Percentiles rank a stretch among this genome's conserved stretches.
These are phyloP conservation scores for Saccharomycopsis schoenii DNA, from an alignment of 805 yeast genomes.

Conservation along the genomic window DNA sequence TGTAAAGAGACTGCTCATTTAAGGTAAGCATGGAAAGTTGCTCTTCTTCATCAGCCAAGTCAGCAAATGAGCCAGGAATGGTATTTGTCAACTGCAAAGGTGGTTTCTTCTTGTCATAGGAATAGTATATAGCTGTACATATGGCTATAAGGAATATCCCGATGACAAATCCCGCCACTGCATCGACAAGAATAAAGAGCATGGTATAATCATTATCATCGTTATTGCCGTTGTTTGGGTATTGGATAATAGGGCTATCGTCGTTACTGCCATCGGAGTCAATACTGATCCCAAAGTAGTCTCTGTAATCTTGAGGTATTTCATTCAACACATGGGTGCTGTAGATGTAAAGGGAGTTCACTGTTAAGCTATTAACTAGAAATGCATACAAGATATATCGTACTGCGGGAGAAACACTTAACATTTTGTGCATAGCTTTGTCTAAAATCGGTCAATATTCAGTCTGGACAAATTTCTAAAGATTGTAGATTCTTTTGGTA, in stretches of 20 bases:
- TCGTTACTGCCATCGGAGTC: background rate
- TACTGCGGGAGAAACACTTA: background rate
- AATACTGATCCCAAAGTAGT: background rate
- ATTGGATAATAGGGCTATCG: background rate
- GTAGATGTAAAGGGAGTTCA: background rate
- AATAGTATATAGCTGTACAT: background rate
- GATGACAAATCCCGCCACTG: slow-evolving; percentile 4
- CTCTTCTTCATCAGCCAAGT: slow-evolving; percentile 17
- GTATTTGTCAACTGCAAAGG: slow-evolving; percentile 21
- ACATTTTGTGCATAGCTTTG: background rate
- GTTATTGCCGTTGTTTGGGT: background rate
- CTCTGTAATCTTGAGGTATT: background rate
- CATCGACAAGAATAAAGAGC: slow-evolving; percentile 3
- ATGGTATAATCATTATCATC: background rate
- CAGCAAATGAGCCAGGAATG: slow-evolving; percentile 20
- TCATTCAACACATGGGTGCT: background rate
- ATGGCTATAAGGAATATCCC: background rate
- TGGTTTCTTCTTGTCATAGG: background rate
- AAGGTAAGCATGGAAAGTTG: slow-evolving; percentile 16
- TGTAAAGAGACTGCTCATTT: slow-evolving; percentile 31
- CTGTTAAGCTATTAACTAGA: background rate
- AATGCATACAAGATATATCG: background rate
- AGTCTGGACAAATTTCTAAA: too few relatives aligned
- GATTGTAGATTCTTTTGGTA: too few relatives aligned
- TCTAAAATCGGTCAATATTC: background rate